A percentile compares a stretch with the other conserved stretches of the same genome.
Evolutionary conservation across 352 stramenopile genomes (phyloP).

Genomic region (Phytophthora kernoviae): DNA sequence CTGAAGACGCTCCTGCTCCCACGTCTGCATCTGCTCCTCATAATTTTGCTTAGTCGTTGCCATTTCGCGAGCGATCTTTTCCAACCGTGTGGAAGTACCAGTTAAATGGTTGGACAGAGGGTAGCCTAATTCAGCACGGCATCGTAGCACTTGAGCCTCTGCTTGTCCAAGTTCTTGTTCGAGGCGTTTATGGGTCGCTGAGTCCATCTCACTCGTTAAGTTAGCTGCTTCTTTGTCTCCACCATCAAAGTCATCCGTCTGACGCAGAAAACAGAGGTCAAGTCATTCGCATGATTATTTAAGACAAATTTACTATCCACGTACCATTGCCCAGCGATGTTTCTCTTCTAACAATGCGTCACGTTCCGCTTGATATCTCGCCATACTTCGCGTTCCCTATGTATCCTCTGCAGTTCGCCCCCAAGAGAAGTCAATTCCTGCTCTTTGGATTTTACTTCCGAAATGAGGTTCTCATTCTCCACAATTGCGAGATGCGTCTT

Average conservation of each 20-base stretch:
- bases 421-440: conserved; percentile 52
- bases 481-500: conserved; percentile 61
- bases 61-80: conserved; percentile 82
- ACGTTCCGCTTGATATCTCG: conserved; percentile 78
- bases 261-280: conserved; percentile 1
- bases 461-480: conserved; percentile 68
- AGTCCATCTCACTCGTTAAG: conserved; percentile 52
- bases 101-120: conserved; percentile 78
- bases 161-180: conserved; percentile 79
- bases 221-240: conserved; percentile 34
- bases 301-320: neutral
- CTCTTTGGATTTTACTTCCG: conserved; percentile 51
- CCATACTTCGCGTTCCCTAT: conserved; percentile 78
- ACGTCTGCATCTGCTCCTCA: conserved; percentile 64
- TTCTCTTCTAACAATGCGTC: conserved; percentile 85
- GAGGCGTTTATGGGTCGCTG: conserved; percentile 43
- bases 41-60: conserved; percentile 68
- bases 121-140: conserved; percentile 80
- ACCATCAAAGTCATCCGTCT: conserved; percentile 72
- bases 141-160: conserved; percentile 67
- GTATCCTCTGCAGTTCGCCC: conserved; percentile 71
- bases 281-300: neutral
- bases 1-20: conserved; percentile 54
- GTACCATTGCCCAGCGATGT: conserved; percentile 82
- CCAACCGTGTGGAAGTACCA: conserved; percentile 69